Percentiles rank a stretch among this genome's conserved stretches.
Conservation (phyloP, 75 land plant species). For the Pseudotsuga menziesii region DNA sequence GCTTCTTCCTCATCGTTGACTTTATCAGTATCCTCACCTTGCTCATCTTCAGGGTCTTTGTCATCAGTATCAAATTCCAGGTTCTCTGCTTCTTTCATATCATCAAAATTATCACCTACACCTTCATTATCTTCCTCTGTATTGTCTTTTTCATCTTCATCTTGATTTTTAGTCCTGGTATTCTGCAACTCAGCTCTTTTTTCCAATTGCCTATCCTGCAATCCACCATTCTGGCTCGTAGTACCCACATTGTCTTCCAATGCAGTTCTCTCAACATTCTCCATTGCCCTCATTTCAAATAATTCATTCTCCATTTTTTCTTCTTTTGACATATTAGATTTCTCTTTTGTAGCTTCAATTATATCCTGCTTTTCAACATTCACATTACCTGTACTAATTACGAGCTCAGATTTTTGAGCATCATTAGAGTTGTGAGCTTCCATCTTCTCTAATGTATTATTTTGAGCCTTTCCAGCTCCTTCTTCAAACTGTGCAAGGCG, state of each 20-base stretch:
- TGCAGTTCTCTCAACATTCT: slow-evolving; percentile 3
- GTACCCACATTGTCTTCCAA: slow-evolving; percentile 6
- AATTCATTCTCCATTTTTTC: background rate
- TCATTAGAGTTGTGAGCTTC: slow-evolving; percentile 1
- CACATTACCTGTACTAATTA: background rate
- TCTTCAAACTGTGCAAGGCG: slow-evolving; percentile 5
- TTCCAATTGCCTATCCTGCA: background rate
- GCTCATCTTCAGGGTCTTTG: slow-evolving; percentile 9
- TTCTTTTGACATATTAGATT: background rate
- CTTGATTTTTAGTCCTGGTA: background rate
- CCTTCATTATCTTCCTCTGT: slow-evolving; percentile 5
- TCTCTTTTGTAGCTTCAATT: slow-evolving; percentile 2
- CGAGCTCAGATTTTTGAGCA: background rate
- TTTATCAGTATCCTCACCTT: slow-evolving; percentile 3
- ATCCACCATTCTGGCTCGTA: background rate
- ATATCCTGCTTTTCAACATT: background rate
- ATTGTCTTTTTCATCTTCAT: slow-evolving; percentile 2
- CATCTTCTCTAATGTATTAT: background rate
- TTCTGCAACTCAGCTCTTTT: background rate
- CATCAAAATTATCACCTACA: slow-evolving; percentile 1
- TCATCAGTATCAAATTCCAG: background rate
- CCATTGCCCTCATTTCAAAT: slow-evolving; percentile 5
- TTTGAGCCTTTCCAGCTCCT: background rate
- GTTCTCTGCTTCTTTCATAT: background rate
- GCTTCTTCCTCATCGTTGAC: background rate